phyloP scores from a whole-genome alignment of 495 filamentous ascomycete species.

The Neurospora intermedia region DNA sequence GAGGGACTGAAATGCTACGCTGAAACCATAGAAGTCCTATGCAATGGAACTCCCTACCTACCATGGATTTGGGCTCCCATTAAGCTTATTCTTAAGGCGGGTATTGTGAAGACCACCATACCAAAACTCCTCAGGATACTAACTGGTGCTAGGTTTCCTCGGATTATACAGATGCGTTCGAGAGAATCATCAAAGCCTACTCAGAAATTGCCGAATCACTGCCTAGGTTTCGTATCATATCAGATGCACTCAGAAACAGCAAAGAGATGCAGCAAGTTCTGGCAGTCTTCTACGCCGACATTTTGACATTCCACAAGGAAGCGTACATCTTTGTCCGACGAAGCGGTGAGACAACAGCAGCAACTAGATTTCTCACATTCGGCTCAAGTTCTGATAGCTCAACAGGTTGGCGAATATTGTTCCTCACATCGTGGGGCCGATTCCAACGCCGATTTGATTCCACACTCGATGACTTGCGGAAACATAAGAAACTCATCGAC shows the following conservation, averaged over 20 bases:
- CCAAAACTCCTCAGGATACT: not conserved
- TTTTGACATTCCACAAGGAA: constrained; percentile 33
- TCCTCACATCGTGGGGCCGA: constrained; percentile 30
- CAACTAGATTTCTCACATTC: not conserved
- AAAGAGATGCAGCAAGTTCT: constrained; percentile 27
- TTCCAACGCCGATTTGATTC: constrained; percentile 26
- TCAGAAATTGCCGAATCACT: constrained; percentile 28
- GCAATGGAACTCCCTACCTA: constrained; percentile 35
- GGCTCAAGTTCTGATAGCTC: not conserved
- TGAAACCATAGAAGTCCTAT: constrained; percentile 29
- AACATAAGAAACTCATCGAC: constrained; percentile 30
- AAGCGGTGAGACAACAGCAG: constrained; percentile 18
- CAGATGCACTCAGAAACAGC: constrained; percentile 18
- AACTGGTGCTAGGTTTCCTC: constrained; percentile 14
- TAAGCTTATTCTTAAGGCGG: constrained; percentile 30
- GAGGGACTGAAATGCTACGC: constrained; percentile 29
- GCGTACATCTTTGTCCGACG: constrained; percentile 36
- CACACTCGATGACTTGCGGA: constrained; percentile 28
- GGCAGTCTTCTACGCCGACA: constrained; percentile 33
- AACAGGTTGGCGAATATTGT: constrained; percentile 35
- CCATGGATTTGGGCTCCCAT: constrained; percentile 40
- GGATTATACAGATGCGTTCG: constrained; percentile 27
- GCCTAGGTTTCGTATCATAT: constrained; percentile 26
- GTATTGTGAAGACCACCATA: not conserved
- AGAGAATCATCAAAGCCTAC: constrained; percentile 32